A percentile compares a stretch with the other conserved stretches of the same genome.
Evolutionary conservation across 2,329 filamentous ascomycete species (phyloP).

Genomic region (Aspergillus oerlinghausenensis): DNA sequence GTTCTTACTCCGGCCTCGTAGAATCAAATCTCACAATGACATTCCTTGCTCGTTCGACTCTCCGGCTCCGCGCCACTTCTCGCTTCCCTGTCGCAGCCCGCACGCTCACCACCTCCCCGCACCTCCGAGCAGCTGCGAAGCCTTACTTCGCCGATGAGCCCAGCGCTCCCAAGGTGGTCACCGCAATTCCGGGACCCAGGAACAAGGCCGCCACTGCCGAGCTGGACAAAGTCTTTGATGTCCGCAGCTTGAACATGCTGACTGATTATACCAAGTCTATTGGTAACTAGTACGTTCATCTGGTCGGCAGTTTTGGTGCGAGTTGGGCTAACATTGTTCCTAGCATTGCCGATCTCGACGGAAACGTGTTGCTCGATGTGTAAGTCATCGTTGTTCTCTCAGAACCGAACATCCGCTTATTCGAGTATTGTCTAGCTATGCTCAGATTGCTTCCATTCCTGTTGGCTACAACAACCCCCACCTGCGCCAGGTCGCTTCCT

Average conservation of each 20-base stretch:
- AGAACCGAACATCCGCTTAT: neutral
- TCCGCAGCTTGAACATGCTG: slow-evolving; percentile 78
- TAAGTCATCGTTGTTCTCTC: slow-evolving; percentile 24
- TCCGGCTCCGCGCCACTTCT: slow-evolving; percentile 29
- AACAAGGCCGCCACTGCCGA: slow-evolving; percentile 64
- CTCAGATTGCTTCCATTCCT: slow-evolving; percentile 89
- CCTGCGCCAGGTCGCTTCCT: slow-evolving; percentile 65
- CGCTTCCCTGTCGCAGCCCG: slow-evolving; percentile 30
- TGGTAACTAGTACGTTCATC: slow-evolving; percentile 65
- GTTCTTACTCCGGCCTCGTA: neutral
- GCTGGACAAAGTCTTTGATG: slow-evolving; percentile 77
- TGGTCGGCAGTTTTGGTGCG: neutral
- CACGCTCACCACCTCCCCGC: slow-evolving; percentile 33
- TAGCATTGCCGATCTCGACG: slow-evolving; percentile 48
- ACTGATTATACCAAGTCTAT: slow-evolving; percentile 68
- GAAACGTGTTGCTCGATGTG: slow-evolving; percentile 50
- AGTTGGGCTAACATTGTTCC: slow-evolving; percentile 14
- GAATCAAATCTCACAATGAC: slow-evolving; percentile 26
- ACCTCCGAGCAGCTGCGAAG: slow-evolving; percentile 37
- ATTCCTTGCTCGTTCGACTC: slow-evolving; percentile 32
- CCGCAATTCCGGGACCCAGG: slow-evolving; percentile 69
- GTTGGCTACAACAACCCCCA: slow-evolving; percentile 87
- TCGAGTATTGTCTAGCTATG: slow-evolving; percentile 53
- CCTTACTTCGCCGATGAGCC: slow-evolving; percentile 59
- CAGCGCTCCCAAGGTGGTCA: slow-evolving; percentile 49